Evolutionary conservation across 768 basidiomycete genomes (phyloP).

Genomic region (Galerina marginata): DNA sequence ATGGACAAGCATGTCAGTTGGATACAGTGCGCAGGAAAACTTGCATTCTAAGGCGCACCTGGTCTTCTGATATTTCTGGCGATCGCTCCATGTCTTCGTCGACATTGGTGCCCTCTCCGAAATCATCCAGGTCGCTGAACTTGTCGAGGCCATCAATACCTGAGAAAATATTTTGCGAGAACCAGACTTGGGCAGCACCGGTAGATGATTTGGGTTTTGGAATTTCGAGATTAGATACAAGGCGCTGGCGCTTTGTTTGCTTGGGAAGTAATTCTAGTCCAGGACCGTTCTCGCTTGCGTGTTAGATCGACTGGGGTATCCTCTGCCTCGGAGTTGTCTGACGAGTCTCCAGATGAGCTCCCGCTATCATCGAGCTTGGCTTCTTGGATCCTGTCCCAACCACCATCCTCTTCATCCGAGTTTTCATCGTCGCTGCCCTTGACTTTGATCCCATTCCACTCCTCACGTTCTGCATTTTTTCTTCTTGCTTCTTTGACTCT

Average conservation of each 20-base stretch:
- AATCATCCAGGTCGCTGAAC: constrained; percentile 41
- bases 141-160: constrained; percentile 52
- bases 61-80: constrained; percentile 7
- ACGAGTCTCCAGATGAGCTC: constrained; percentile 58
- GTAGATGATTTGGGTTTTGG: constrained; percentile 34
- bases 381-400: constrained; percentile 71
- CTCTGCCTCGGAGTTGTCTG: constrained; percentile 49
- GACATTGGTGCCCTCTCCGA: constrained; percentile 31
- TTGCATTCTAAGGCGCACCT: constrained; percentile 3
- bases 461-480: constrained; percentile 75
- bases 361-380: constrained; percentile 54
- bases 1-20: neutral
- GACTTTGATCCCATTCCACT: constrained; percentile 77
- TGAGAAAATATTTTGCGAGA: constrained; percentile 90
- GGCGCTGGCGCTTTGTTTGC: constrained; percentile 54
- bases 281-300: constrained; percentile 52
- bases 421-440: constrained; percentile 43
- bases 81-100: constrained; percentile 14
- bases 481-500: constrained; percentile 79
- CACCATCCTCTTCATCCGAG: constrained; percentile 58
- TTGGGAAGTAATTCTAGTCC: constrained; percentile 23
- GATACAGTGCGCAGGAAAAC: neutral
- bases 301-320: constrained; percentile 19
- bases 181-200: constrained; percentile 83
- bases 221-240: constrained; percentile 53